These are phyloP conservation scores for Chloropicon primus DNA, from an alignment of 139 green algal genomes.

Conservation along the genomic window DNA sequence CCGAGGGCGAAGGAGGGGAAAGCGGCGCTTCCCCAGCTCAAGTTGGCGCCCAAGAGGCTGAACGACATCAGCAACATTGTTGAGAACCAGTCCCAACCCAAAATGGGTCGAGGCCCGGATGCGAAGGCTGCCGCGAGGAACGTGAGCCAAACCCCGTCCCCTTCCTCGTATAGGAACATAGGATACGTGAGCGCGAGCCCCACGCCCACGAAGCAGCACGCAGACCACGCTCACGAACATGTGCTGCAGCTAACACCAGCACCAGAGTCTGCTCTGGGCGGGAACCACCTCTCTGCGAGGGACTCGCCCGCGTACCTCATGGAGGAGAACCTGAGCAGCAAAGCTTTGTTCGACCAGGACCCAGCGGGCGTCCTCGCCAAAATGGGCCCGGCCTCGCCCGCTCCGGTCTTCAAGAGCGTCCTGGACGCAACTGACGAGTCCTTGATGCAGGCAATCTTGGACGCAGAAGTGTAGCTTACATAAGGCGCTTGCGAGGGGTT, in stretches of 20 bases:
- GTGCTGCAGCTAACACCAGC: neutral
- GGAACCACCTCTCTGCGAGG: neutral
- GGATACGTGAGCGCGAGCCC: neutral
- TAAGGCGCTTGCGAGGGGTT: too few relatives aligned
- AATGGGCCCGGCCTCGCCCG: neutral
- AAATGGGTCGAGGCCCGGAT: too few relatives aligned
- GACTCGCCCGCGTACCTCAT: too few relatives aligned
- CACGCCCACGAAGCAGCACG: neutral
- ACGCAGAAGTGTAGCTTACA: too few relatives aligned
- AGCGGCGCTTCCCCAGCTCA: neutral
- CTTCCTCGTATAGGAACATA: neutral
- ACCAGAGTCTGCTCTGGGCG: too few relatives aligned
- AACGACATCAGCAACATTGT: neutral
- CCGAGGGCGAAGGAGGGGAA: neutral
- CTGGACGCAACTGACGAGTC: neutral
- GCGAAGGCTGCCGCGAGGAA: too few relatives aligned
- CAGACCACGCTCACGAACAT: neutral
- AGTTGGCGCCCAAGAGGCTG: neutral
- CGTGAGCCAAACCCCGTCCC: neutral
- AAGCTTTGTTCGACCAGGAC: neutral
- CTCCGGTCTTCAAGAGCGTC: neutral
- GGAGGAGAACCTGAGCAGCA: neutral
- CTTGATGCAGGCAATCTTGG: neutral
- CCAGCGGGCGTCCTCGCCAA: neutral
- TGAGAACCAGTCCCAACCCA: neutral